Evolutionary conservation across 2,329 filamentous ascomycete genomes (phyloP), one percentile per base, ranked within the genome.

Genomic region (Rosellinia necatrix): DNA sequence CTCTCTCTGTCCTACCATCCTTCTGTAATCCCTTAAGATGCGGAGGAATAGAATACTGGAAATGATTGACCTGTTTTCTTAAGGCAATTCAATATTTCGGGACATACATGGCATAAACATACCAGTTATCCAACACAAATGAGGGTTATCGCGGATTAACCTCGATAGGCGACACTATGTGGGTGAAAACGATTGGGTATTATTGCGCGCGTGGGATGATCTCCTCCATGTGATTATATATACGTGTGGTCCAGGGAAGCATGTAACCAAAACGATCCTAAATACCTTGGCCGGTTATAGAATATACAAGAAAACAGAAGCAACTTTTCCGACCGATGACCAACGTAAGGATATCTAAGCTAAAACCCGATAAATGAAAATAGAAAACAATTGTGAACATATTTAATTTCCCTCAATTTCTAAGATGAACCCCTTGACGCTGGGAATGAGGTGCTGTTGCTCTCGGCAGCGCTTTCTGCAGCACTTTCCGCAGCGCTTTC

Each of bases 341-440:
- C 7, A 34, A 32, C 42, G 32, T 27, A 40, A 22, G 46, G 49
- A 46, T 49, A 58, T 58, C 38, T 41, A 42, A 27, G 27, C 19
- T 34, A 44, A 58, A 25, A 42, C n/a, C 13, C 34, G 15, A 29
- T 13, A 52, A 37, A 13, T 9, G 4, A 13, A 17, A 38, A 12
- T n/a, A 34, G 13, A 44, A n/a, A 37, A 9, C 30, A 9, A 32
- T 24, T 35, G 35, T n/a, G 2, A 29, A 37, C 46, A n/a, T 27
- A 12, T 32, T 29, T 34, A 29, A 25, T 41, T 19, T 47, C 15
- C 12, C 37, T 41, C 3, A 15, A 10, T 17, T 53, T 46, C 12
- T 48, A 35, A 13, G 40, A 46, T 43, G 55, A 61, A 10, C 49
- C 49, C 22, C 56, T 56, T 40, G 57, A 62, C 22, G 41, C 50